Base-by-base conservation (phyloP, 192 early-diverging fungal genomes). In the Gonapodya prolifera region DNA sequence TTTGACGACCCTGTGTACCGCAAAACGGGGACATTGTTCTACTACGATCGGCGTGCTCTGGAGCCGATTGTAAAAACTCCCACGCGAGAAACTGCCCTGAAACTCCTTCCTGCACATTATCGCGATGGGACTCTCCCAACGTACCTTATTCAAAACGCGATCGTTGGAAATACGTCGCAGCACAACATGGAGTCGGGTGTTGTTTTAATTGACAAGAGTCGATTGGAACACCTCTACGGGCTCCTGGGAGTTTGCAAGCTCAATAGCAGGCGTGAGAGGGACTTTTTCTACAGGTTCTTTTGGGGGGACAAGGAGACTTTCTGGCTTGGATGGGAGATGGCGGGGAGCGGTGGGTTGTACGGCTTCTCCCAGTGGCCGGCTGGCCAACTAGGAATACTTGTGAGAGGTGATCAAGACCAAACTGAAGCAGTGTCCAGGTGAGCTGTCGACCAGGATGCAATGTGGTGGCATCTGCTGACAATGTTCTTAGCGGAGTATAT, bases 271-370 rank as follows among this genome's bases (percentile, higher is more conserved):
- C 16, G 71, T 2, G 84, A 83, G 35, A 83, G 88, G 28, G 85
- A 88, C 34, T 76, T 87, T 33, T 80, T 79, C 18, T 89, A 89
- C 75, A 76, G 77, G 1, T 69, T 83, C 30, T 80, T 85, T 1
- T 83, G 86, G 69, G 89, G 90, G 18, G 91, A 92, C 82, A 92
- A 92, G 78, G 91, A 92, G 78, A 86, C 89, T 0, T 92, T 89
- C 35, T 92, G 91, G 91, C 80, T 84, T 30, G 89, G 89, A 0
- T 86, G 81, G 35, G 91, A 91, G 79, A 86, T 89, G 84, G 71
- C 29, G 16, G 71, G 71, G 28, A 32, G 32, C 71, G 18, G 71
- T 18, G 71, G 71, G 8, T 23, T 61, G 8, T 73, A 73, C 71
- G 71, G 28, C 2, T 73, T 73, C 31, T 73, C 71, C 28, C 71